These are phyloP conservation scores for Asterochloris sp. DNA, from an alignment of 139 green algal species.

Conservation along the genomic window DNA sequence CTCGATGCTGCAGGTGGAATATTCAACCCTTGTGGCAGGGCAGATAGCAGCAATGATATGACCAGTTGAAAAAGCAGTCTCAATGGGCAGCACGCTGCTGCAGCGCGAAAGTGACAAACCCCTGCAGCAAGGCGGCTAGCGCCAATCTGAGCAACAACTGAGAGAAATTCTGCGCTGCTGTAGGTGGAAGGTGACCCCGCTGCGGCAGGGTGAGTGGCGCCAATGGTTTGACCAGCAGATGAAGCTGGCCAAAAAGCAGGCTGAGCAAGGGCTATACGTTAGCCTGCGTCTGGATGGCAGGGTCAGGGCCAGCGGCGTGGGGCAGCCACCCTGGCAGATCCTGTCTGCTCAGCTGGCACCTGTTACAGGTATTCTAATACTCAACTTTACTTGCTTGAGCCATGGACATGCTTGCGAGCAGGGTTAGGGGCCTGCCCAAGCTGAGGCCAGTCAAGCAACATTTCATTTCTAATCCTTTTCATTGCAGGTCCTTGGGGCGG, in stretches of 20 bases:
- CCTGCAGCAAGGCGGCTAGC: background rate
- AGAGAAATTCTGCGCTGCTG: background rate
- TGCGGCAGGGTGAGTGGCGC: slow-evolving; percentile 44
- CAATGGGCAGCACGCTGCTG: background rate
- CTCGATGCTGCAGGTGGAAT: background rate
- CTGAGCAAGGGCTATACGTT: slow-evolving; percentile 66
- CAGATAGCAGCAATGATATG: background rate
- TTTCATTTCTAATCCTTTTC: background rate
- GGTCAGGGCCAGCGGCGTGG: slow-evolving; percentile 61
- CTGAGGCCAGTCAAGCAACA: background rate
- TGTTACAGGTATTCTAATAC: slow-evolving; percentile 35
- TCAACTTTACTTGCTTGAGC: background rate
- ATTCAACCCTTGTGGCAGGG: background rate
- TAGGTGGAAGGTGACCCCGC: slow-evolving; percentile 54
- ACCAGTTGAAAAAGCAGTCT: background rate
- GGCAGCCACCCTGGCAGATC: slow-evolving; percentile 52
- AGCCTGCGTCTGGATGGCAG: slow-evolving; percentile 72
- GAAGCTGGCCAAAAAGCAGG: slow-evolving; percentile 34
- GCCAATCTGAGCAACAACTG: background rate
- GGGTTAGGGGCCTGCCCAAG: background rate
- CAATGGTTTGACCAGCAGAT: slow-evolving; percentile 75
- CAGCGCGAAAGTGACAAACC: background rate
- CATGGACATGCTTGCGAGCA: background rate
- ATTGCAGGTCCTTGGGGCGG: slow-evolving; percentile 45
- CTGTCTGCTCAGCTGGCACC: slow-evolving; percentile 61